Conservation (phyloP, 2,329 filamentous ascomycete species). For the Ceratocystis huliohia region DNA sequence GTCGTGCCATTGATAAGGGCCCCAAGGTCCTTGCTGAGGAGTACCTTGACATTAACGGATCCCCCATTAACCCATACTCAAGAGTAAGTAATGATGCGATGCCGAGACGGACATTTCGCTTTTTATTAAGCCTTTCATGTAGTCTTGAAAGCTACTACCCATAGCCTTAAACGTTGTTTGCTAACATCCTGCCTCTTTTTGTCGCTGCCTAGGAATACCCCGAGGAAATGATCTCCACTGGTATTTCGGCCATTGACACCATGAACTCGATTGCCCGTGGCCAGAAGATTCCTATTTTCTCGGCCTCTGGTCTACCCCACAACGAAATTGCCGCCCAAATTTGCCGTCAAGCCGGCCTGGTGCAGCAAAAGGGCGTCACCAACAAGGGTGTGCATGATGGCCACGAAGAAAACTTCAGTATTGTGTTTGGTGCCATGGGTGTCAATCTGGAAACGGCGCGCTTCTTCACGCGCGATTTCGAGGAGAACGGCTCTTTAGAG, state of each 20-base stretch:
- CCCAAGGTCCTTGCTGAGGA: constrained; percentile 97
- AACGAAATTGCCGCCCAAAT: constrained; percentile 99
- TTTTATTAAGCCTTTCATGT: background rate
- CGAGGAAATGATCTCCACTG: constrained; percentile 99
- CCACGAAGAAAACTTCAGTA: constrained; percentile 98
- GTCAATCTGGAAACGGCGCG: constrained; percentile 97
- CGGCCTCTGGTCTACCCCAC: constrained; percentile 91
- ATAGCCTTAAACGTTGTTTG: background rate
- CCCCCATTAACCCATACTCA: constrained; percentile 95
- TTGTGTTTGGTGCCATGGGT: constrained; percentile 99
- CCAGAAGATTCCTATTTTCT: constrained; percentile 99
- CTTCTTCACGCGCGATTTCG: constrained; percentile 97
- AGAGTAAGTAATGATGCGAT: constrained; percentile 46
- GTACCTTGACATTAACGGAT: constrained; percentile 97
- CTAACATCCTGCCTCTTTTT: background rate
- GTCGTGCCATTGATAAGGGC: constrained; percentile 95
- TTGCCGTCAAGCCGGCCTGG: constrained; percentile 89
- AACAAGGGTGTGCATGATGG: constrained; percentile 94
- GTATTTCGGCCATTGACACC: constrained; percentile 97
- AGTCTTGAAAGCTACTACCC: background rate
- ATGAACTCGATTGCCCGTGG: constrained; percentile 98
- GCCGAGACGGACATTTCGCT: background rate
- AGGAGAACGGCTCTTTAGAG: constrained; percentile 98
- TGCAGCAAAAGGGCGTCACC: constrained; percentile 61
- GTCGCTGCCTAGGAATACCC: constrained; percentile 62